Conservation (phyloP, 345 rosid genomes). For the Citrus medica region DNA sequence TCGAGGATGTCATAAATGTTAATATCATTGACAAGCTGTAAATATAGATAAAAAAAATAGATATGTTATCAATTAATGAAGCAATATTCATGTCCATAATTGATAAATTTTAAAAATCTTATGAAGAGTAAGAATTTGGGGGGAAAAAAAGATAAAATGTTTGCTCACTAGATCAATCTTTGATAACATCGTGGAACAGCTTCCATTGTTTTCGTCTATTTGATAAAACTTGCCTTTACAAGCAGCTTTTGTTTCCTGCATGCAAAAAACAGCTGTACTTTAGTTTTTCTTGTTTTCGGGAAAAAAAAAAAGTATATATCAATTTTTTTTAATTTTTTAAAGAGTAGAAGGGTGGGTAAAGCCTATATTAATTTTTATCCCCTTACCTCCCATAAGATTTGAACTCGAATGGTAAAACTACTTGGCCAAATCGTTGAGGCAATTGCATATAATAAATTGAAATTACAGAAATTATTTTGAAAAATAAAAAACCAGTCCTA, state of each 20-base stretch:
- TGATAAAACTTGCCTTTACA: constrained; percentile 26
- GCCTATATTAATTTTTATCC: too few species aligned
- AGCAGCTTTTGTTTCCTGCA: constrained; percentile 21
- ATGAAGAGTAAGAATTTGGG: too few species aligned
- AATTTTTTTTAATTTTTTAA: too few species aligned
- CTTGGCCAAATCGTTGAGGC: too few species aligned
- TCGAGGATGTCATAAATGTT: constrained; percentile 11
- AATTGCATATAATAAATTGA: too few species aligned
- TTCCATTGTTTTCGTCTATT: background rate
- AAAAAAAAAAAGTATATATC: background rate
- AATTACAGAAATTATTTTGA: too few species aligned
- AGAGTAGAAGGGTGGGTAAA: too few species aligned
- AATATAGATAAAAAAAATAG: background rate
- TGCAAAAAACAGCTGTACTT: too few species aligned
- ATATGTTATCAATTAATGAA: background rate
- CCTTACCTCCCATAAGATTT: too few species aligned
- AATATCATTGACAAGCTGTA: background rate
- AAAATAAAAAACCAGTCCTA: too few species aligned
- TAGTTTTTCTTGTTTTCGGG: background rate
- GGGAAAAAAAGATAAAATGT: background rate
- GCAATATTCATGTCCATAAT: background rate
- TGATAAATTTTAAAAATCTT: too few species aligned
- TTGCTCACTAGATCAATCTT: constrained; percentile 24
- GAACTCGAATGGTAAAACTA: too few species aligned
- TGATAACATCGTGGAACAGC: constrained; percentile 6